Evolutionary conservation across 73 alveolate species (phyloP).

Genomic region (Tetrahymena malaccensis): DNA sequence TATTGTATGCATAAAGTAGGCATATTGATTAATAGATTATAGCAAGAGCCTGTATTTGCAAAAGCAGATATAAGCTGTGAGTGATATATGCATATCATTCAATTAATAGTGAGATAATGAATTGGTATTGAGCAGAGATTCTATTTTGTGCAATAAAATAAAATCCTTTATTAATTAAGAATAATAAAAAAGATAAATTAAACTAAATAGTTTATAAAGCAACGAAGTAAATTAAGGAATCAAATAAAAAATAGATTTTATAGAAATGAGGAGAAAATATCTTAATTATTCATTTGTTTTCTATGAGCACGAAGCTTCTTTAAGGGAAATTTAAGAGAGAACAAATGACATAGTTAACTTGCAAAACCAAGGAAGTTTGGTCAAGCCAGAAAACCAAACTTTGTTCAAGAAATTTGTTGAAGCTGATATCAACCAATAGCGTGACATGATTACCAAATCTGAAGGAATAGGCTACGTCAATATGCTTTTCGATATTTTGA

Average conservation of each 20-base stretch:
- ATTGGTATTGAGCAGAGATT: not conserved
- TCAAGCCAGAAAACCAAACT: not conserved
- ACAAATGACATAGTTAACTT: not conserved
- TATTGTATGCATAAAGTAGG: not conserved
- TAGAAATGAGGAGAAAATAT: not conserved
- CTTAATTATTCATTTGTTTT: not conserved
- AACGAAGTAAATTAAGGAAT: not conserved
- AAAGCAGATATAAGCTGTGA: not conserved
- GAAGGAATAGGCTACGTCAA: not conserved
- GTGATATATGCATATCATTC: not conserved
- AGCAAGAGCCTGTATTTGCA: not conserved
- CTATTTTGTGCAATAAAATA: not conserved
- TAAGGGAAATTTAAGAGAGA: not conserved
- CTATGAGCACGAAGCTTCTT: not conserved
- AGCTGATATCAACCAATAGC: not conserved
- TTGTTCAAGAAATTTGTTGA: not conserved
- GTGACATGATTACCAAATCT: not conserved
- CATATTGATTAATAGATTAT: not conserved
- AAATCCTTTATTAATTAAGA: not conserved
- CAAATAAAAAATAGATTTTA: not conserved
- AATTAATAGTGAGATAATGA: not conserved
- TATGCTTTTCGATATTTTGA: not conserved
- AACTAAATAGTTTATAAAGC: not conserved
- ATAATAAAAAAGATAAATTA: not conserved
- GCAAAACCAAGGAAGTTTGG: not conserved